These are phyloP conservation scores for Penicillium silybi DNA, from an alignment of 495 filamentous ascomycete species.

Conservation along the genomic window DNA sequence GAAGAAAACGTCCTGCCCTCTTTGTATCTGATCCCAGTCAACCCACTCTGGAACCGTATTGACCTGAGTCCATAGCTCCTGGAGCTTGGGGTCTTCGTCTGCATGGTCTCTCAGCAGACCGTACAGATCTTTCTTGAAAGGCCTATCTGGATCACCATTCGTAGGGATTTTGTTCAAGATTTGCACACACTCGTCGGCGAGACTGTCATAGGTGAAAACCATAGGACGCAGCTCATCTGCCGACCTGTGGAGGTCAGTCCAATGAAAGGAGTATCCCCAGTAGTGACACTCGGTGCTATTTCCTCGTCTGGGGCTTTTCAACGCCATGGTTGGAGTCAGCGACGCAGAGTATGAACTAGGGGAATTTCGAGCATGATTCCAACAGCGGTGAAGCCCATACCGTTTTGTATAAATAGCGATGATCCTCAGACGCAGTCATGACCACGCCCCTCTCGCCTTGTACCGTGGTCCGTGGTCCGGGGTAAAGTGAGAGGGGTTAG, in stretches of 20 bases:
- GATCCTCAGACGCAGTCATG: not conserved
- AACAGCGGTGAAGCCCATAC: not conserved
- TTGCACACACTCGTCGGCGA: conserved; percentile 62
- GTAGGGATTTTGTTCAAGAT: conserved; percentile 55
- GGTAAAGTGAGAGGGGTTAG: conserved; percentile 10
- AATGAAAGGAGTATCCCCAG: conserved; percentile 70
- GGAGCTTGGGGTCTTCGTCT: conserved; percentile 52
- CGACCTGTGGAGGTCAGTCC: conserved; percentile 63
- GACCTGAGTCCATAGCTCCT: conserved; percentile 62
- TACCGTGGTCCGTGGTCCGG: conserved; percentile 27
- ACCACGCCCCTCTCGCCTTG: not conserved
- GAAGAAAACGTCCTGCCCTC: conserved; percentile 60
- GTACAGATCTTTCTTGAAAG: conserved; percentile 56
- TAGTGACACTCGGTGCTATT: conserved; percentile 30
- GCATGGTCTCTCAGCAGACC: conserved; percentile 55
- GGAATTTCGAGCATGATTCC: not conserved
- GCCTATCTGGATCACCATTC: conserved; percentile 13
- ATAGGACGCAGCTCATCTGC: conserved; percentile 56
- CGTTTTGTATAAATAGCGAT: not conserved
- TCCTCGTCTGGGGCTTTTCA: conserved; percentile 11
- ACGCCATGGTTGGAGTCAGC: conserved; percentile 6
- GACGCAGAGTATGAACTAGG: not conserved
- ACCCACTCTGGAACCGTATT: conserved; percentile 75
- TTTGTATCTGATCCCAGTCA: conserved; percentile 71
- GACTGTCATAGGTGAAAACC: conserved; percentile 61